Conservation (phyloP, 768 basidiomycete genomes). For the Suillus discolor region DNA sequence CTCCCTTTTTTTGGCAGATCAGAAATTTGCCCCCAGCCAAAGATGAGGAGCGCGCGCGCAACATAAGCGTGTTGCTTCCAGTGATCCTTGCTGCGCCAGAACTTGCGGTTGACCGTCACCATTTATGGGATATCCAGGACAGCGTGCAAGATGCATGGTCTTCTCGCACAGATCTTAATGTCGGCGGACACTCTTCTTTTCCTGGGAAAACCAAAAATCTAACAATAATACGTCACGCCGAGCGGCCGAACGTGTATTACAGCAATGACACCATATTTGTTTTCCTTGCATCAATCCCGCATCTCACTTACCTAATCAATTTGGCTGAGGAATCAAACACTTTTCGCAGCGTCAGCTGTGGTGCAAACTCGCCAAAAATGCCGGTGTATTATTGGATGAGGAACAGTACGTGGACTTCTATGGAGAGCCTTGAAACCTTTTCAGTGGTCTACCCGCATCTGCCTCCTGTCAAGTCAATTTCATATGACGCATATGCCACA, state of each 20-base stretch:
- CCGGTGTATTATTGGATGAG: too few species aligned
- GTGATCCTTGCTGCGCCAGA: not conserved
- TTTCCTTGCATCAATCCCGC: not conserved
- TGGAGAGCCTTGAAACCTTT: not conserved
- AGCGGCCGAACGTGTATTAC: too few species aligned
- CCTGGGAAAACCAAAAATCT: not conserved
- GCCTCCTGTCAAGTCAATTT: fast-evolving
- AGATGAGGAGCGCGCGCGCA: too few species aligned
- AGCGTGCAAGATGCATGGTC: too few species aligned
- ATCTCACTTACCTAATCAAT: not conserved
- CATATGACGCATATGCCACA: not conserved
- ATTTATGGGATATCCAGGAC: not conserved
- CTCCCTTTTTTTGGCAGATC: too few species aligned
- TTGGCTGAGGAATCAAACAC: fast-evolving
- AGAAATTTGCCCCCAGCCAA: too few species aligned
- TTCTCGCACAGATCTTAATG: too few species aligned
- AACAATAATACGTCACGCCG: not conserved
- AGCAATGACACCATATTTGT: too few species aligned
- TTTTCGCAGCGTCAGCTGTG: not conserved
- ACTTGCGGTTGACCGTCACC: not conserved
- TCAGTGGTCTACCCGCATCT: not conserved
- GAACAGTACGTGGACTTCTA: not conserved
- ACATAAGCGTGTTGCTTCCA: not conserved
- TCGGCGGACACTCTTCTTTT: not conserved
- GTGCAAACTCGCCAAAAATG: too few species aligned